phyloP scores from a whole-genome alignment of 345 rosid species.

The Rhodamnia argentea region DNA sequence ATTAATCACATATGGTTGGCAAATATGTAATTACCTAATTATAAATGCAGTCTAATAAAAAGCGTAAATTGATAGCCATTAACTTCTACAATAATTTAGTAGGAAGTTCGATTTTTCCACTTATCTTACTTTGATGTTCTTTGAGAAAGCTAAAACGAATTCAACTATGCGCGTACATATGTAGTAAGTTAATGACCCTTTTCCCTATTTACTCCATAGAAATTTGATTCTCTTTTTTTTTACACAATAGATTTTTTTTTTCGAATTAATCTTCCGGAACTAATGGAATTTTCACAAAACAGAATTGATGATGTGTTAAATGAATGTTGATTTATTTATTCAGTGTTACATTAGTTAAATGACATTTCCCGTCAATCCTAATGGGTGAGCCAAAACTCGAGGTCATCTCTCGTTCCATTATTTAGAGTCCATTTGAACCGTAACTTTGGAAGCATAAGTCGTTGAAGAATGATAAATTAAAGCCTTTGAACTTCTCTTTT shows the following conservation, averaged over 20 bases:
- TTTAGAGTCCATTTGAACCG: too few species aligned
- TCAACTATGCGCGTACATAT: background rate
- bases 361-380: too few species aligned
- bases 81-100: background rate
- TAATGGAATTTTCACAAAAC: background rate
- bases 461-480: too few species aligned
- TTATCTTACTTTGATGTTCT: background rate
- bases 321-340: too few species aligned
- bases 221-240: background rate
- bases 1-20: background rate
- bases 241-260: background rate
- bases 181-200: background rate
- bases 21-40: background rate
- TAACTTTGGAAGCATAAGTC: too few species aligned
- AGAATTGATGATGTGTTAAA: background rate
- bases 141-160: background rate
- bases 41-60: rapidly evolving
- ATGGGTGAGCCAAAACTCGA: too few species aligned
- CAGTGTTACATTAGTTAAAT: too few species aligned
- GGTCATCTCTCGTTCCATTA: too few species aligned
- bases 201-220: background rate
- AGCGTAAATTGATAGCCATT: background rate
- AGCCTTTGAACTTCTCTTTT: too few species aligned
- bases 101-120: background rate
- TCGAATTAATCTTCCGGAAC: background rate